Percentiles rank a stretch among this genome's conserved stretches.
Evolutionary conservation across 2,329 filamentous ascomycete species (phyloP).

Genomic region (Rutstroemia sp.): DNA sequence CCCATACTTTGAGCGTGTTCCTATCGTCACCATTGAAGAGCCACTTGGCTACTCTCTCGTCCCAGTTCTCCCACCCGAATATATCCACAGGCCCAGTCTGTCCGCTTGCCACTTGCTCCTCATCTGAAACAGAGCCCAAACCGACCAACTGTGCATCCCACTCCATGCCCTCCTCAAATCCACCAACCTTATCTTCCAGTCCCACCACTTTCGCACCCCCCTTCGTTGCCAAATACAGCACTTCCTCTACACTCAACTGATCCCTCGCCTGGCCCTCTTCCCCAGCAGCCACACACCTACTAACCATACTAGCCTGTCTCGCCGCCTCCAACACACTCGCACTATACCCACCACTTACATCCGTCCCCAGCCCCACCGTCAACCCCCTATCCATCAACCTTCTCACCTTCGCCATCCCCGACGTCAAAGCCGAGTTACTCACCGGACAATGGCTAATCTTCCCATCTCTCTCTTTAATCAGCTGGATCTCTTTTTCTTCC

Average conservation of each 20-base stretch:
- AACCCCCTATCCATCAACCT: constrained; percentile 67
- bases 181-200: constrained; percentile 63
- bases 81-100: constrained; percentile 67
- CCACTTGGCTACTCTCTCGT: constrained; percentile 87
- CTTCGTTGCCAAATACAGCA: constrained; percentile 76
- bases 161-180: constrained; percentile 77
- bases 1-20: constrained; percentile 86
- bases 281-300: constrained; percentile 52
- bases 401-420: constrained; percentile 69
- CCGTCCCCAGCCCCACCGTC: constrained; percentile 79
- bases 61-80: constrained; percentile 88
- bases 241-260: constrained; percentile 79
- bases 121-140: constrained; percentile 38
- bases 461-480: constrained; percentile 53
- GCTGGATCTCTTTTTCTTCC: constrained; percentile 52
- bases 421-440: constrained; percentile 76
- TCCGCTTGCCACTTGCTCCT: constrained; percentile 31
- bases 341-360: constrained; percentile 83
- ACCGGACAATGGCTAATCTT: constrained; percentile 83
- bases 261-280: constrained; percentile 43
- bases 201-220: constrained; percentile 81
- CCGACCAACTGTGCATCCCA: constrained; percentile 85
- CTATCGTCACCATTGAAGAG: constrained; percentile 88
- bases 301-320: constrained; percentile 72
- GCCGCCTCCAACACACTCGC: constrained; percentile 77